phyloP scores from a whole-genome alignment of 2,329 filamentous ascomycete species.

The Stemphylium lycopersici region DNA sequence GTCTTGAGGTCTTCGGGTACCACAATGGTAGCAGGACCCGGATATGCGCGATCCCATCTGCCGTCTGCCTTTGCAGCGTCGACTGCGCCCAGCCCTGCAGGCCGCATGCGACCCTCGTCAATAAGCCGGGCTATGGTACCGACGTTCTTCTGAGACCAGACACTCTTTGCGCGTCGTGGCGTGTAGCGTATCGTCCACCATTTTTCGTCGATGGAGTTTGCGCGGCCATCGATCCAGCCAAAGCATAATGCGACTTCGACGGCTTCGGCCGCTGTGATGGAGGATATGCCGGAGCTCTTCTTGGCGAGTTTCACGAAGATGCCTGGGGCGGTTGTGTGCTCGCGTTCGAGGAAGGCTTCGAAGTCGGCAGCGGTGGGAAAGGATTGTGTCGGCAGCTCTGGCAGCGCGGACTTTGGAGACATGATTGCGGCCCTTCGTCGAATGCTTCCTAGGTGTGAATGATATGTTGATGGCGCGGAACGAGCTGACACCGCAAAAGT shows the following conservation, averaged over 20 bases:
- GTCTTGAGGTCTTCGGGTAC: constrained; percentile 58
- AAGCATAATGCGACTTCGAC: constrained; percentile 64
- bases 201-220: constrained; percentile 52
- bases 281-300: constrained; percentile 52
- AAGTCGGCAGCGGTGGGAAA: constrained; percentile 17
- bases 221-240: constrained; percentile 69
- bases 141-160: constrained; percentile 68
- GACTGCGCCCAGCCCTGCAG: constrained; percentile 57
- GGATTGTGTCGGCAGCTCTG: constrained; percentile 12
- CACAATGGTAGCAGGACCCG: constrained; percentile 54
- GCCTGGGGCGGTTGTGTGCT: constrained; percentile 45
- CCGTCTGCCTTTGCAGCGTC: constrained; percentile 64
- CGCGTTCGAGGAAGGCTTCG: constrained; percentile 42
- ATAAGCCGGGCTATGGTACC: constrained; percentile 56
- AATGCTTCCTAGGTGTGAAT: neutral
- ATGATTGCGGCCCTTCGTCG: neutral
- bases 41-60: constrained; percentile 64
- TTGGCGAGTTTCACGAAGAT: constrained; percentile 60
- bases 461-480: neutral
- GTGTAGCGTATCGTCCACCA: constrained; percentile 65
- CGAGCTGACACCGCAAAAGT: too few relatives aligned
- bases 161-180: constrained; percentile 60
- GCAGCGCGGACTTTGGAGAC: constrained; percentile 6
- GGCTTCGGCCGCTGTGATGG: constrained; percentile 57
- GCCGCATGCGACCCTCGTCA: constrained; percentile 56